A percentile compares a stretch with the other conserved stretches of the same genome.
Evolutionary conservation across 2,329 filamentous ascomycete species (phyloP).

Genomic region (Hymenoscyphus albidus): DNA sequence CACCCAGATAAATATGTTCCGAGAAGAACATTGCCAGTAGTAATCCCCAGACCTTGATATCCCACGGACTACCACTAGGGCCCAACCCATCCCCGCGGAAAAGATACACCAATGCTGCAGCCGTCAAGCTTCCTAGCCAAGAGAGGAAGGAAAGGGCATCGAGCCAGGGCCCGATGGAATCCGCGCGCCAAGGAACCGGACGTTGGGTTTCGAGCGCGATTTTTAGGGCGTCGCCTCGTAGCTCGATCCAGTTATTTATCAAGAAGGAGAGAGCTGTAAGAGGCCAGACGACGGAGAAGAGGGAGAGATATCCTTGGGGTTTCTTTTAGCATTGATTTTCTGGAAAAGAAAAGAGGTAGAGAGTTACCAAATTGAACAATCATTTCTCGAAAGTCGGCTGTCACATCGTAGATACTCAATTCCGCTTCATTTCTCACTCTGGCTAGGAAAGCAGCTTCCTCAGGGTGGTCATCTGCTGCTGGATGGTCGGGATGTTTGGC

Average conservation of each 20-base stretch:
- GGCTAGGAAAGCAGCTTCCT: constrained; percentile 75
- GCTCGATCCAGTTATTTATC: constrained; percentile 93
- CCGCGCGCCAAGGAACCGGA: constrained; percentile 82
- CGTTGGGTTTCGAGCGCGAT: constrained; percentile 86
- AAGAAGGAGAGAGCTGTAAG: constrained; percentile 86
- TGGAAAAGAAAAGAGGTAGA: not conserved
- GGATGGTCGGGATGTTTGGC: constrained; percentile 46
- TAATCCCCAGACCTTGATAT: constrained; percentile 75
- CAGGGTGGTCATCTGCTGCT: constrained; percentile 61
- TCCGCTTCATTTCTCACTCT: constrained; percentile 80
- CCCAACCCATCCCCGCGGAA: constrained; percentile 70
- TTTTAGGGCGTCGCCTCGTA: constrained; percentile 90
- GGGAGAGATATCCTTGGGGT: constrained; percentile 69
- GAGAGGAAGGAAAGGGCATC: constrained; percentile 82
- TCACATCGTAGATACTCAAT: constrained; percentile 82
- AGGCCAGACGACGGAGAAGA: constrained; percentile 94
- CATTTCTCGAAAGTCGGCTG: constrained; percentile 90
- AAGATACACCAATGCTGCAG: constrained; percentile 82
- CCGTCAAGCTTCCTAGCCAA: constrained; percentile 88
- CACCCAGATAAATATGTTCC: constrained; percentile 83
- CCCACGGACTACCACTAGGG: constrained; percentile 60
- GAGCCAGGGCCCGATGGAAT: constrained; percentile 93
- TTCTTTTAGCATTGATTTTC: constrained; percentile 27
- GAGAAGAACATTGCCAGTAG: constrained; percentile 78
- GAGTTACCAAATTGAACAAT: constrained; percentile 67